Base-by-base conservation (phyloP, 2,329 filamentous ascomycete genomes). In the Stachybotrys elegans region DNA sequence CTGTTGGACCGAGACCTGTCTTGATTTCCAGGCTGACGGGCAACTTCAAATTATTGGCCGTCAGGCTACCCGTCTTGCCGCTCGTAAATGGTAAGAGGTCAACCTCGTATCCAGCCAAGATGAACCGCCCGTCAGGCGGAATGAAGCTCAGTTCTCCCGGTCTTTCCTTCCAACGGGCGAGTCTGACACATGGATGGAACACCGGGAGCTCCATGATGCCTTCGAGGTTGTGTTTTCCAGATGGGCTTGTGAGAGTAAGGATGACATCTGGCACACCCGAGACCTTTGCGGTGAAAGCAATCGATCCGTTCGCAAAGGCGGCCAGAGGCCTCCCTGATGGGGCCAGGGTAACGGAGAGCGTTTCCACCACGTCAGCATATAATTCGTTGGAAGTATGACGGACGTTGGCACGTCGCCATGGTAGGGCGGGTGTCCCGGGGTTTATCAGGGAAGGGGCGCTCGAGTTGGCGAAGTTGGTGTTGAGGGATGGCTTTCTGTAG, bases 301-400 rank as follows among this genome's bases (percentile, higher is more conserved):
- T 92, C 5, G 89, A 94, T 14, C 93, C 93, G 55, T 93, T 87
- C 13, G 89, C 87, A 51, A 95, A 84, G 4, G 93, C 92, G 7
- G 88, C 83, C 19, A 98, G 75, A 1, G 92, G 85, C 13, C 90
- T 78, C 5, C 93, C 93, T 0, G 91, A 96, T 0, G 93, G 93
- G 1, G 93, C 90, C 34, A 97, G 77, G 0, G 86, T 95, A 32
- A 96, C 88, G 1, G 83, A 81, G 1, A 98, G 73, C 2, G 88
- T 89, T 69, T 98, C 93, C 48, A 98, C 82, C 12, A 98, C 82
- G 62, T 98, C 93, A 45, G 95, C 92, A 62, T 97, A 97, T 53
- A 98, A 76, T 65, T 98, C 93, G 66, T 97, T 98, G 44, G 88
- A 95, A 4, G 92, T 97, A 64, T 98, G 93, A 14, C 91, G 79